Evolutionary conservation across 805 yeast genomes (phyloP), one percentile per base, ranked within the genome.

Genomic region (Yarrowia phangngaensis): DNA sequence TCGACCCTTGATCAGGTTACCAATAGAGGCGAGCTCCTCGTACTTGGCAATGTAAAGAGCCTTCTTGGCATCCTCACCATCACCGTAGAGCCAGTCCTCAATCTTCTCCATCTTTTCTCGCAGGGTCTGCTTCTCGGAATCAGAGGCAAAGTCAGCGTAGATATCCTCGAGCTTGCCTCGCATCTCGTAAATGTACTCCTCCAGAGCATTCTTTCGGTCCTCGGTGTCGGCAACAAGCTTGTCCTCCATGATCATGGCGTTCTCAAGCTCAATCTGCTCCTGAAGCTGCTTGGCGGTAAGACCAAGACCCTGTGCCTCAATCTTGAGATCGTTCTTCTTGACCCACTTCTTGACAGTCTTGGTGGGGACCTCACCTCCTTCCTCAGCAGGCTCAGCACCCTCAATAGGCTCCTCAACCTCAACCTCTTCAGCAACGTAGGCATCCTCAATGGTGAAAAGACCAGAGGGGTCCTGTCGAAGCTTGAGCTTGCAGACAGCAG

Each of bases 51-150:
- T 82, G 76, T 90, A 92, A 68, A 84, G 86, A 61, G 92, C 98
- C 79, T 92, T 89, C 63, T 89, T 76, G 55, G 97, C 79, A 69
- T 92, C 99, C 66, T 85, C 88, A 64, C 97, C 97, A 51, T 88
- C 98, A 55, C 84, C 95, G 70, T 92, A 92, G 63, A 92, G 79
- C 99, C 99, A 92, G 65, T 90, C 96, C 77, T 92, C 98, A 57
- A 97, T 80, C 68, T 80, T 82, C 63, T 75, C 66, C 65, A 92
- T 77, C 75, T 83, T 75, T 53, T 71, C 84, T 41, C 76, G 67
- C 63, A 92, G 75, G 64, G 77, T 84, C 56, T 71, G 72, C 79
- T 90, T 90, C 78, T 92, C 98, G 62, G 80, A 87, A 53, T 83
- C 94, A 58, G 84, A 76, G 52, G 97, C 96, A 66, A 89, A 92